phyloP scores from a whole-genome alignment of 2,329 filamentous ascomycete species.

The Domatiomyces globalis region DNA sequence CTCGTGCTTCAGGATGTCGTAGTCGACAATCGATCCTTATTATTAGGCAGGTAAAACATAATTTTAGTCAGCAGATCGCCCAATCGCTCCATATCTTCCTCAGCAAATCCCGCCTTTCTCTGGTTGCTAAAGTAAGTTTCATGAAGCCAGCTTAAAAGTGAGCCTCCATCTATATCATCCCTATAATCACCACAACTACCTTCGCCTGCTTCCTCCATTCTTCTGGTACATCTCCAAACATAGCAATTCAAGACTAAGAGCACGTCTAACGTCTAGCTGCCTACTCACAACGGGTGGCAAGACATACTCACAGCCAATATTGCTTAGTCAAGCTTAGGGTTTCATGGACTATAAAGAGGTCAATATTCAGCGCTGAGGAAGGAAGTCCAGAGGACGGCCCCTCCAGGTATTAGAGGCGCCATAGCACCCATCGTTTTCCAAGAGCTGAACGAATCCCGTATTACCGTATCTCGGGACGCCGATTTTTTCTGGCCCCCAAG shows the following conservation, averaged over 20 bases:
- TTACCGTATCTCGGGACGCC: too few species aligned
- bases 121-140: constrained; percentile 12
- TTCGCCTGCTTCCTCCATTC: constrained; percentile 11
- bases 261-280: too few species aligned
- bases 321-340: too few species aligned
- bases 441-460: too few species aligned
- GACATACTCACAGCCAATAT: too few species aligned
- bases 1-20: constrained; percentile 8
- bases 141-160: constrained; percentile 12
- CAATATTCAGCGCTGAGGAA: too few species aligned
- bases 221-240: constrained; percentile 12
- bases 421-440: too few species aligned
- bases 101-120: constrained; percentile 9
- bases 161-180: constrained; percentile 4
- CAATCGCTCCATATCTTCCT: constrained; percentile 11
- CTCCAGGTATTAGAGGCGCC: too few species aligned
- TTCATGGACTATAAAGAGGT: too few species aligned
- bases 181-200: constrained; percentile 6
- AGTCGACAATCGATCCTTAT: constrained; percentile 6
- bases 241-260: constrained; percentile 17
- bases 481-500: too few species aligned
- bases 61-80: constrained; percentile 9
- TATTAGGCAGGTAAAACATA: constrained; percentile 6
- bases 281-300: too few species aligned
- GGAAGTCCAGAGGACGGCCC: too few species aligned